These are phyloP conservation scores for Hypoxylon perforatum DNA, from an alignment of 495 filamentous ascomycete genomes.

Conservation along the genomic window DNA sequence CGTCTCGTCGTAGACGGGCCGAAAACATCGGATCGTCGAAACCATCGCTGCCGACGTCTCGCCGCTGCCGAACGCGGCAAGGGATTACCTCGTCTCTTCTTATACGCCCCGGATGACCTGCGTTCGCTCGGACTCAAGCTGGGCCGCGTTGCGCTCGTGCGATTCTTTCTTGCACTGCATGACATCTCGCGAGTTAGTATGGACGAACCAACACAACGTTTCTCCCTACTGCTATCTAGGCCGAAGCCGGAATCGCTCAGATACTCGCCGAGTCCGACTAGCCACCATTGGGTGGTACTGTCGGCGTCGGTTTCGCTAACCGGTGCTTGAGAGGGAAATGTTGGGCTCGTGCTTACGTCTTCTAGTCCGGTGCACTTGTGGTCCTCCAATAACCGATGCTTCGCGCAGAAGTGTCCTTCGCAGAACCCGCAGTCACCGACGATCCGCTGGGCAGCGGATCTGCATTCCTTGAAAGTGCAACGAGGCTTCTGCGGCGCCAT, in stretches of 20 bases:
- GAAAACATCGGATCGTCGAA: neutral
- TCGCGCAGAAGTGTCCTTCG: conserved; percentile 90
- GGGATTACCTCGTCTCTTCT: conserved; percentile 24
- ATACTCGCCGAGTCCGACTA: conserved; percentile 57
- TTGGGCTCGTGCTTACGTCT: conserved; percentile 67
- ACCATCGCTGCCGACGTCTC: neutral
- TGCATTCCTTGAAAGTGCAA: conserved; percentile 91
- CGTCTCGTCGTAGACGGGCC: conserved; percentile 4
- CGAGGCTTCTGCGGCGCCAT: conserved; percentile 82
- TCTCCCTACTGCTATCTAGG: conserved; percentile 19
- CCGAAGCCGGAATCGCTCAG: conserved; percentile 47
- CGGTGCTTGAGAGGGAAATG: conserved; percentile 1
- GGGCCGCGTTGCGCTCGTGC: conserved; percentile 89
- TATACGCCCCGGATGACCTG: conserved; percentile 64
- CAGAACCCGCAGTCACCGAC: conserved; percentile 98
- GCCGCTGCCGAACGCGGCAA: neutral
- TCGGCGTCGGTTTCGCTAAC: neutral
- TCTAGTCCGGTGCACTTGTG: conserved; percentile 95
- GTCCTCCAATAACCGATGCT: conserved; percentile 91
- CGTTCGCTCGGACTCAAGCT: conserved; percentile 90
- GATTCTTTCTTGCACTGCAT: conserved; percentile 89
- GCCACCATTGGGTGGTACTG: conserved; percentile 56
- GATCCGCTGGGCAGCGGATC: conserved; percentile 83
- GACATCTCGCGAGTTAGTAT: conserved; percentile 35
- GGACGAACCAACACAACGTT: conserved; percentile 34